Evolutionary conservation across 2,329 filamentous ascomycete genomes (phyloP).

Genomic region (Mycosphaerella sp.): DNA sequence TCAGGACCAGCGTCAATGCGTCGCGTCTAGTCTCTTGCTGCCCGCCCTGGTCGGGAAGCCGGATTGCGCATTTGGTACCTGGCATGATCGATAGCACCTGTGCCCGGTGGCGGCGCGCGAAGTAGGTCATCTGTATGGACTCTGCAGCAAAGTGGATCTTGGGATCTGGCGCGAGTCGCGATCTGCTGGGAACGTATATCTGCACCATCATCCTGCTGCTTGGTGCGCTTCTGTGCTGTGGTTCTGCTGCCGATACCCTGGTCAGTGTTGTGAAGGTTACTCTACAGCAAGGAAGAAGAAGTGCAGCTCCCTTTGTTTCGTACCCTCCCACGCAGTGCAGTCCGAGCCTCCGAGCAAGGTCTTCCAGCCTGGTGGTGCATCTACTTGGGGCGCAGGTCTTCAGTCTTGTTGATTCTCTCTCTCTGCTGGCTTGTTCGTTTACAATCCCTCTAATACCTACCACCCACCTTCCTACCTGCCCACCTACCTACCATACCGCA

Average conservation of each 20-base stretch:
- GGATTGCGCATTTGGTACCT: slow-evolving; percentile 21
- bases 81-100: slow-evolving; percentile 23
- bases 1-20: background rate
- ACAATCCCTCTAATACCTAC: background rate
- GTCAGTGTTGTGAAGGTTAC: slow-evolving; percentile 27
- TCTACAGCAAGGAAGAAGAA: slow-evolving; percentile 34
- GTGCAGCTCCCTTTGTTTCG: slow-evolving; percentile 26
- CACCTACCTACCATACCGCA: no score
- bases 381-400: slow-evolving; percentile 12
- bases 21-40: background rate
- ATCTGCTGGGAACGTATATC: slow-evolving; percentile 23
- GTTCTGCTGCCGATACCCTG: slow-evolving; percentile 17
- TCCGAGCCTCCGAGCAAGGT: slow-evolving; percentile 30
- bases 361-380: slow-evolving; percentile 16
- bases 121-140: slow-evolving; percentile 16
- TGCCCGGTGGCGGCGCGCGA: slow-evolving; percentile 19
- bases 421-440: slow-evolving; percentile 6
- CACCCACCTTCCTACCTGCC: no score
- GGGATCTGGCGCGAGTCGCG: slow-evolving; percentile 17
- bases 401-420: slow-evolving; percentile 12
- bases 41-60: slow-evolving; percentile 14
- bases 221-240: slow-evolving; percentile 17
- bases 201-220: slow-evolving; percentile 12
- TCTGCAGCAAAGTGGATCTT: slow-evolving; percentile 13
- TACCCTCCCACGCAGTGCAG: slow-evolving; percentile 19